phyloP scores from a whole-genome alignment of 768 basidiomycete species.

The Mycena venus region DNA sequence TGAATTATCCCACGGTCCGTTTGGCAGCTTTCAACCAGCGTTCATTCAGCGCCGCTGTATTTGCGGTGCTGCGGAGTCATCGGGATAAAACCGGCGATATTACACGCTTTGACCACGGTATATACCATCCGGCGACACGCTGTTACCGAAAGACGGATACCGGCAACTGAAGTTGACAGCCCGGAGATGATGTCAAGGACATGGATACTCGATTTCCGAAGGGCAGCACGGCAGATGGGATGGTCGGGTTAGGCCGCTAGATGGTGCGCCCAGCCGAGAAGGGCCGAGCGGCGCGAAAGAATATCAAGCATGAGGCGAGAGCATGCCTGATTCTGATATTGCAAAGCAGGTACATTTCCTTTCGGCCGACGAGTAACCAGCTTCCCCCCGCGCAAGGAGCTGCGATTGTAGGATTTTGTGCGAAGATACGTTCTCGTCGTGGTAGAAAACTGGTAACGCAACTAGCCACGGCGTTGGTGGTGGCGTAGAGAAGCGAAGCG shows the following conservation, averaged over 20 bases:
- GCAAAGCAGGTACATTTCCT: background rate
- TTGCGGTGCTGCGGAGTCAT: background rate
- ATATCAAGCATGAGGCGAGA: constrained; percentile 22
- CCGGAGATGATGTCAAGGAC: background rate
- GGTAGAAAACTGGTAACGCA: background rate
- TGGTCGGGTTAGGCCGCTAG: background rate
- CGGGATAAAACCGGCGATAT: background rate
- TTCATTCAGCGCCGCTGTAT: background rate
- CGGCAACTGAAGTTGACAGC: background rate
- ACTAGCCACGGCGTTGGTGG: background rate
- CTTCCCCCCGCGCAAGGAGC: background rate
- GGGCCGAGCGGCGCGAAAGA: background rate
- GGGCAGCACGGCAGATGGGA: background rate
- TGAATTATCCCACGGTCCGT: background rate
- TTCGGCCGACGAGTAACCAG: constrained; percentile 3
- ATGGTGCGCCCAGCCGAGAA: constrained; percentile 2
- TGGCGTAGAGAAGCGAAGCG: constrained; percentile 18
- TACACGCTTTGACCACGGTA: background rate
- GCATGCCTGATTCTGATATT: constrained; percentile 10
- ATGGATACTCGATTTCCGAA: background rate
- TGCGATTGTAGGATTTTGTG: background rate
- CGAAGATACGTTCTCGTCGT: background rate
- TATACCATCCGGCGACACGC: background rate
- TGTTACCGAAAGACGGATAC: background rate
- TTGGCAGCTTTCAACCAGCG: constrained; percentile 14